Evolutionary conservation across 2,329 filamentous ascomycete genomes (phyloP).

Genomic region (Gremmenia infestans): DNA sequence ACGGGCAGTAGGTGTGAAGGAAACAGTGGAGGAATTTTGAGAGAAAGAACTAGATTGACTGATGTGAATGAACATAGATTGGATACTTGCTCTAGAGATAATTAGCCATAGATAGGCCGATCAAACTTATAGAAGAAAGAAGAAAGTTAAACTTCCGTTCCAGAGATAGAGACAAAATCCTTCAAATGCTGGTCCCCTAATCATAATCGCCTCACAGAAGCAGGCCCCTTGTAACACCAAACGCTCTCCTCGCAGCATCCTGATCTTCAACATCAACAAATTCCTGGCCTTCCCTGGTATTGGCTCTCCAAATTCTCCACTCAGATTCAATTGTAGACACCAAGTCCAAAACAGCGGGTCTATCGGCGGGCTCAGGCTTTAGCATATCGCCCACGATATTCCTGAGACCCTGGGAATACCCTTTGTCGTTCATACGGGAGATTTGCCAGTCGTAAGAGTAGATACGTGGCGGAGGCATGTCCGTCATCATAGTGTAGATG

Average conservation of each 20-base stretch:
- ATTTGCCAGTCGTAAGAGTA: constrained; percentile 23
- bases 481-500: constrained; percentile 30
- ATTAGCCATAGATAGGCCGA: too few species aligned
- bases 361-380: constrained; percentile 9
- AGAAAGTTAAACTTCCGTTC: background rate
- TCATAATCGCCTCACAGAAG: background rate
- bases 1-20: too few species aligned
- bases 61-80: too few species aligned
- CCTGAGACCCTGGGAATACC: constrained; percentile 16
- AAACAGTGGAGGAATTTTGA: too few species aligned
- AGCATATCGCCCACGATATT: constrained; percentile 25
- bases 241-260: background rate
- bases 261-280: constrained; percentile 20
- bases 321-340: constrained; percentile 17
- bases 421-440: constrained; percentile 24
- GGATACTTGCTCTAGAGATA: too few species aligned
- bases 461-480: constrained; percentile 24
- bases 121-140: too few species aligned
- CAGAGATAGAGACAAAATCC: background rate
- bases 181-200: background rate
- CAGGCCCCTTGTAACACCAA: background rate
- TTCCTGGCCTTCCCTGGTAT: constrained; percentile 15
- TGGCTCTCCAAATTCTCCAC: constrained; percentile 22
- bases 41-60: too few species aligned
- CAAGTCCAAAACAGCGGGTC: constrained; percentile 17